These are phyloP conservation scores for Verticillium klebahnii DNA, from an alignment of 2,329 filamentous ascomycete species.

Conservation along the genomic window DNA sequence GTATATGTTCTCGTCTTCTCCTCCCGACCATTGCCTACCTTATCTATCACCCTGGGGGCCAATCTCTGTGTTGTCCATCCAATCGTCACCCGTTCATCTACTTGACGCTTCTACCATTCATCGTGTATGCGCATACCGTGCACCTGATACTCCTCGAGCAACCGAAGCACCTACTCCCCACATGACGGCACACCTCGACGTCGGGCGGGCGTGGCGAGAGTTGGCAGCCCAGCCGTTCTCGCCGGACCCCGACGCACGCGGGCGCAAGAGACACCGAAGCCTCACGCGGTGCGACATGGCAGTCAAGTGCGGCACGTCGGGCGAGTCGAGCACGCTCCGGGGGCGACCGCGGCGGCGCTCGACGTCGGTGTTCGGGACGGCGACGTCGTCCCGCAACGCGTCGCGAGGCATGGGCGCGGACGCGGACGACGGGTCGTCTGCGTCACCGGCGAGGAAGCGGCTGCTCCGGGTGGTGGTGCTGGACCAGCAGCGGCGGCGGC, in stretches of 20 bases:
- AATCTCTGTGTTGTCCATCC: not conserved
- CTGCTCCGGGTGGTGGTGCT: slow-evolving; percentile 35
- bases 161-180: not conserved
- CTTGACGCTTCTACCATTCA: not conserved
- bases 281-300: slow-evolving; percentile 25
- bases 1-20: not conserved
- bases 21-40: not conserved
- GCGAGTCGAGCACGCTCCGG: slow-evolving; percentile 37
- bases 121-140: not conserved
- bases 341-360: slow-evolving; percentile 35
- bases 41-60: not conserved
- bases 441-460: slow-evolving; percentile 36
- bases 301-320: slow-evolving; percentile 29
- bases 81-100: not conserved
- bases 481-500: slow-evolving; percentile 33
- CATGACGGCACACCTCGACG: not conserved
- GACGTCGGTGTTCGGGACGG: slow-evolving; percentile 26
- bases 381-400: slow-evolving; percentile 21
- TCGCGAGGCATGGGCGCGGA: slow-evolving; percentile 18
- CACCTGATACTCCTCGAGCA: not conserved
- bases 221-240: slow-evolving; percentile 1
- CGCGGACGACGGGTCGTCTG: slow-evolving; percentile 15
- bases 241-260: slow-evolving; percentile 19
- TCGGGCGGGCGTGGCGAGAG: not conserved
- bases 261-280: slow-evolving; percentile 35